Conservation (phyloP, 208 protist species). For the Acanthamoeba lenticulata region DNA sequence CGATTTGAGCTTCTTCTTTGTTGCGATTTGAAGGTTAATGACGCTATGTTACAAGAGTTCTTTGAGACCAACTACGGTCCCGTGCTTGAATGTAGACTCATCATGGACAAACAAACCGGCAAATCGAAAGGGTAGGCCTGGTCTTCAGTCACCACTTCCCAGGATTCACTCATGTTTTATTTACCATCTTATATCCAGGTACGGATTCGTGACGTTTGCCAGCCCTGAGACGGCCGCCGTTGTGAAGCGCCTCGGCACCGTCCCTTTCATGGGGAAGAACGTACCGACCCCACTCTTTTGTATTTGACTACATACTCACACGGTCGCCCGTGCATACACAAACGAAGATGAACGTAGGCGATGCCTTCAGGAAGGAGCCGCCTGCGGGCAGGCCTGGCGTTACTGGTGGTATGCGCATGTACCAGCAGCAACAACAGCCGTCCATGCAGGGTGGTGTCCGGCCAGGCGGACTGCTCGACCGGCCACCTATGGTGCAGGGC, state of each 20-base stretch:
- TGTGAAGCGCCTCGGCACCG: neutral
- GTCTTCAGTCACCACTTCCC: neutral
- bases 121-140: conserved; percentile 57
- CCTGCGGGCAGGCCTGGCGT: neutral
- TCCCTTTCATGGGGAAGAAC: conserved; percentile 44
- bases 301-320: neutral
- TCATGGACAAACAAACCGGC: conserved; percentile 57
- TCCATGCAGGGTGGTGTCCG: neutral
- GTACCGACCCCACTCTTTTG: neutral
- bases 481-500: neutral
- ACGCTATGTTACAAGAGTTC: neutral
- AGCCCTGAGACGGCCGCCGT: conserved; percentile 21
- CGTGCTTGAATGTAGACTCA: conserved; percentile 53
- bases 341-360: conserved; percentile 58
- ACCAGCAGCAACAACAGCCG: neutral
- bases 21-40: neutral
- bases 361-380: conserved; percentile 32
- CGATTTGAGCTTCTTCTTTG: neutral
- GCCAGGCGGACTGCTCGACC: neutral
- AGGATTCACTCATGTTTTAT: neutral
- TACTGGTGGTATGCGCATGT: neutral
- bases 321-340: neutral
- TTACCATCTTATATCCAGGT: neutral
- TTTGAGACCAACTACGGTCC: conserved; percentile 61
- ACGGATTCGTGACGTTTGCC: conserved; percentile 59